phyloP scores from a whole-genome alignment of 176 grass and related monocot genomes.

The Musa acuminata region DNA sequence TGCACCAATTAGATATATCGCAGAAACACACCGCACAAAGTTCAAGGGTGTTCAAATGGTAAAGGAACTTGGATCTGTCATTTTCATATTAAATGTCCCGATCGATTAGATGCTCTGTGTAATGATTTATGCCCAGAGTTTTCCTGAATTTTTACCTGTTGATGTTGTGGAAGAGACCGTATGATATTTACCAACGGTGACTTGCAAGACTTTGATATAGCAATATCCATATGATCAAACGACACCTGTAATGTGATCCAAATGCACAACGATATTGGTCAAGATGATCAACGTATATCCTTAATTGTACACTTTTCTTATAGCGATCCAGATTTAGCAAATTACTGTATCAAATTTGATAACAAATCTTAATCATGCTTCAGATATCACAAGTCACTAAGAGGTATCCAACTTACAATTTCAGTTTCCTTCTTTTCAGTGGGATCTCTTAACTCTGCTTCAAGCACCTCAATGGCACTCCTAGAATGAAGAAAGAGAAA shows the following conservation, averaged over 20 bases:
- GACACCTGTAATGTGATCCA: constrained; percentile 52
- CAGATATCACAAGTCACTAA: not conserved
- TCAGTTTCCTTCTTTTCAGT: constrained; percentile 27
- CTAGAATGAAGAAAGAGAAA: constrained; percentile 35
- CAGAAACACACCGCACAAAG: no score
- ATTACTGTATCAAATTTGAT: not conserved
- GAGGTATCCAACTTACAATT: constrained; percentile 45
- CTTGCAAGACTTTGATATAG: constrained; percentile 81
- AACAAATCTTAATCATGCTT: not conserved
- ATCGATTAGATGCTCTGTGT: not conserved
- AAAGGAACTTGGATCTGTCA: no score
- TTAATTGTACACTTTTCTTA: no score
- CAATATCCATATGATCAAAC: constrained; percentile 86
- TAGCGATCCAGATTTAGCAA: no score
- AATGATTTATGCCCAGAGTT: not conserved
- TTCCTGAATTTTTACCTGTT: constrained; percentile 48
- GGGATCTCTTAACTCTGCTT: constrained; percentile 45
- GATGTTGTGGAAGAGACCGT: constrained; percentile 90
- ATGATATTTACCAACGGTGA: constrained; percentile 64
- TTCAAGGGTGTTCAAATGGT: no score
- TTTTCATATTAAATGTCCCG: no score
- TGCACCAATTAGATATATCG: no score
- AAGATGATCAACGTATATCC: no score
- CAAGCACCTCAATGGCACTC: constrained; percentile 81
- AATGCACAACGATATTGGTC: constrained; percentile 6